A percentile compares a stretch with the other conserved stretches of the same genome.
Evolutionary conservation across 352 stramenopile genomes (phyloP).

Genomic region (Phytophthora idaei): DNA sequence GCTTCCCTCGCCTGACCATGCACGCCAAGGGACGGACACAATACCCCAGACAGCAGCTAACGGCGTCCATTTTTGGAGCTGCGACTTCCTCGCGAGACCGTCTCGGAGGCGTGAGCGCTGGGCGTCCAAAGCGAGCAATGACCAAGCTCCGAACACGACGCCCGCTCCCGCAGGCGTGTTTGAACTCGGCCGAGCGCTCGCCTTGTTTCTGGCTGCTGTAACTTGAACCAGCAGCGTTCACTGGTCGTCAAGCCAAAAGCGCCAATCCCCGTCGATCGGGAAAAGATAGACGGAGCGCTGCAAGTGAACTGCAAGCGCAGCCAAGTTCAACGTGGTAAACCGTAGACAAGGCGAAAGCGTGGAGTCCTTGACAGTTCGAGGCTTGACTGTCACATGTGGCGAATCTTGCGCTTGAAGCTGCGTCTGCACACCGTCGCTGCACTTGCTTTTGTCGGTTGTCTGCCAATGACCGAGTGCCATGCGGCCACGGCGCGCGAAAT

Average conservation of each 20-base stretch:
- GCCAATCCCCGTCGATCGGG: conserved; percentile 23
- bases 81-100: neutral
- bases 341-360: conserved; percentile 28
- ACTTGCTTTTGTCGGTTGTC: conserved; percentile 10
- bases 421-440: conserved; percentile 17
- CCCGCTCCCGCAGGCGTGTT: conserved; percentile 9
- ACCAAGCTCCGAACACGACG: conserved; percentile 10
- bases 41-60: neutral
- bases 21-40: neutral
- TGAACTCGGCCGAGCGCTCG: conserved; percentile 11
- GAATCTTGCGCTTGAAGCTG: conserved; percentile 29
- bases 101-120: conserved; percentile 1
- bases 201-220: conserved; percentile 37
- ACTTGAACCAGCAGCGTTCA: conserved; percentile 33
- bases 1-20: neutral
- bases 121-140: neutral
- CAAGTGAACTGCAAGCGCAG: conserved; percentile 18
- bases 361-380: neutral
- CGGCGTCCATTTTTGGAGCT: neutral
- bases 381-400: conserved; percentile 31
- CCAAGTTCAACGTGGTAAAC: conserved; percentile 31
- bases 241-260: conserved; percentile 16
- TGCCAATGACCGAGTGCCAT: conserved; percentile 17
- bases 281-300: conserved; percentile 33
- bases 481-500: conserved; percentile 12